Evolutionary conservation across 345 rosid genomes (phyloP).

Genomic region (Cochlearia excelsa): DNA sequence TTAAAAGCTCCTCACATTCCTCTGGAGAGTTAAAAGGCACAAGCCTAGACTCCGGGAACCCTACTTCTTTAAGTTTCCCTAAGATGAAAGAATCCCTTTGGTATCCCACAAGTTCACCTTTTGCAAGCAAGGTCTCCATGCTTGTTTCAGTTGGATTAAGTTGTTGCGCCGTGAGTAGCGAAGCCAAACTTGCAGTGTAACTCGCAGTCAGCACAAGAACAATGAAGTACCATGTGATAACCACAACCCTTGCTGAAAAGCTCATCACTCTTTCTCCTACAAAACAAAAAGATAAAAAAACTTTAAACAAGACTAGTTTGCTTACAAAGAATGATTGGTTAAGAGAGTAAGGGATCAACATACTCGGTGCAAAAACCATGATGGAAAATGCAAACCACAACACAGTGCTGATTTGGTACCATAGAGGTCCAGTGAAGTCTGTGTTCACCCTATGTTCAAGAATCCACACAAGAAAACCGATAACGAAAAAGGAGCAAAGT

Average conservation of each 20-base stretch:
- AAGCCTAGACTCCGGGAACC: constrained; percentile 30
- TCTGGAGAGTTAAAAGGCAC: constrained; percentile 13
- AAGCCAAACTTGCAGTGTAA: constrained; percentile 68
- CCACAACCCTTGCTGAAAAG: constrained; percentile 46
- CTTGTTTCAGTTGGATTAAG: constrained; percentile 48
- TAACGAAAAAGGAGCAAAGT: constrained; percentile 2
- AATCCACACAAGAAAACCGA: not conserved
- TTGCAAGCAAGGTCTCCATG: constrained; percentile 39
- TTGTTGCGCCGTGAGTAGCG: constrained; percentile 53
- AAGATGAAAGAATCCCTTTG: constrained; percentile 36
- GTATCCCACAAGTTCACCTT: constrained; percentile 46
- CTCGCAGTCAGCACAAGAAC: constrained; percentile 66
- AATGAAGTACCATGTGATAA: constrained; percentile 62
- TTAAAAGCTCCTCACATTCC: constrained; percentile 37
- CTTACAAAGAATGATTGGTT: too few species aligned
- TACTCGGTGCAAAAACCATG: constrained; percentile 53
- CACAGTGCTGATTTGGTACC: constrained; percentile 47
- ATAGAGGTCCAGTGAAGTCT: constrained; percentile 43
- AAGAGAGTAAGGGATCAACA: too few species aligned
- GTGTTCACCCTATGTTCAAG: constrained; percentile 30
- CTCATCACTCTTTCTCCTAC: constrained; percentile 61
- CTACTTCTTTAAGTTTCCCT: constrained; percentile 33
- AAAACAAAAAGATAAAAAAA: not conserved
- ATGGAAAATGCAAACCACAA: constrained; percentile 80
- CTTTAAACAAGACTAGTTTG: too few species aligned